These are phyloP conservation scores for Solanum piurae DNA, from an alignment of 257 asterid species.

Conservation along the genomic window DNA sequence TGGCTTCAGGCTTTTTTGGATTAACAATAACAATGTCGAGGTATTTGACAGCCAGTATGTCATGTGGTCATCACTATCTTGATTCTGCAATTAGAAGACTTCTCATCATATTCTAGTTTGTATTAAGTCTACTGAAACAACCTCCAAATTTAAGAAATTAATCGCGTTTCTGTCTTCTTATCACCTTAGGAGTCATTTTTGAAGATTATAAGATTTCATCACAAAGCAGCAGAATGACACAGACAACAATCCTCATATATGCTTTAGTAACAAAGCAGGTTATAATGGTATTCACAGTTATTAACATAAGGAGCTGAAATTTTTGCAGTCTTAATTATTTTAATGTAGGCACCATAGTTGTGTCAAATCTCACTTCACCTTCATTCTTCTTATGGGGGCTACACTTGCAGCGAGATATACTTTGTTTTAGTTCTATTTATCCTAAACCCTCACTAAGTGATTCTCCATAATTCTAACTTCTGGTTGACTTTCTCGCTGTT, in stretches of 20 bases:
- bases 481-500: not conserved
- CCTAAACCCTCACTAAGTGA: not conserved
- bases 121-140: not conserved
- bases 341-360: not conserved
- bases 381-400: not conserved
- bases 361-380: not conserved
- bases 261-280: not conserved
- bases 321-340: not conserved
- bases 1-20: constrained; percentile 78
- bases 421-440: not conserved
- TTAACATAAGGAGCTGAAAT: not conserved
- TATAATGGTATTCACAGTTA: not conserved
- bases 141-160: not conserved
- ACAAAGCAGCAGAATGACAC: not conserved
- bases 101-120: constrained; percentile 2
- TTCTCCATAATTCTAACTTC: not conserved
- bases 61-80: constrained; percentile 74
- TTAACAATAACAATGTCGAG: constrained; percentile 76
- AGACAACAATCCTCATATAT: not conserved
- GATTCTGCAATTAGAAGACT: constrained; percentile 42
- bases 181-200: not conserved
- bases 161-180: not conserved
- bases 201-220: not conserved
- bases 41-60: constrained; percentile 97
- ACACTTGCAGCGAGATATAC: not conserved